A percentile compares a stretch with the other conserved stretches of the same genome.
Evolutionary conservation across 371 early-diverging fungal species (phyloP).

Genomic region (Smittium culicis): DNA sequence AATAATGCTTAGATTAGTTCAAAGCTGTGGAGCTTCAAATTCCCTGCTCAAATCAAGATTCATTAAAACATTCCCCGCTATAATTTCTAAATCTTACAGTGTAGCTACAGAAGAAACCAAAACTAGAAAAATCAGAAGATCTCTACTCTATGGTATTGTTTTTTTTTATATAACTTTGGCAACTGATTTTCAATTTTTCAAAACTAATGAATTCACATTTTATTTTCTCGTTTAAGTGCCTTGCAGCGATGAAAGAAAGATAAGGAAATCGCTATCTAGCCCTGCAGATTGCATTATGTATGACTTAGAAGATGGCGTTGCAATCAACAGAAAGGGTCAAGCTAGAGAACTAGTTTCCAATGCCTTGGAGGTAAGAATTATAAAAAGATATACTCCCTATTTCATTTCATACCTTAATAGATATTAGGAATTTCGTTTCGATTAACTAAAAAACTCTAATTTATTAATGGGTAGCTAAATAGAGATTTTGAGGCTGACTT

Average conservation of each 20-base stretch:
- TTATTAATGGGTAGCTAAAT: slow-evolving; percentile 9
- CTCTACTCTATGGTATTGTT: slow-evolving; percentile 8
- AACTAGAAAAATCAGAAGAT: slow-evolving; percentile 6
- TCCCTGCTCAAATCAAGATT: too few relatives aligned
- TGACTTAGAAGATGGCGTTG: slow-evolving; percentile 85
- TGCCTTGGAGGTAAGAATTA: slow-evolving; percentile 48
- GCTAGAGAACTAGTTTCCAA: slow-evolving; percentile 61
- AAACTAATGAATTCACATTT: background rate
- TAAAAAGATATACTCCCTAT: too few relatives aligned
- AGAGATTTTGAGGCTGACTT: slow-evolving; percentile 46
- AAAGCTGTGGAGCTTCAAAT: too few relatives aligned
- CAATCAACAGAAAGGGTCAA: slow-evolving; percentile 59
- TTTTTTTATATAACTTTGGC: background rate
- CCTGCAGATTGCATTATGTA: slow-evolving; percentile 70
- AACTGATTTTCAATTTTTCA: background rate
- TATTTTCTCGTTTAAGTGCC: slow-evolving; percentile 39
- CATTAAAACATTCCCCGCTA: background rate
- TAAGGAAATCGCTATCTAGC: slow-evolving; percentile 52
- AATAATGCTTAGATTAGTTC: too few relatives aligned
- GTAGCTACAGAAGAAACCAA: background rate
- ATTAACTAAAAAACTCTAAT: background rate
- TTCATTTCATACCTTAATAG: too few relatives aligned
- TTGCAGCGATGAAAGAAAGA: slow-evolving; percentile 80
- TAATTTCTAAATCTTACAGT: background rate
- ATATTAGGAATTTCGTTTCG: too few relatives aligned